phyloP scores from a whole-genome alignment of 2,329 filamentous ascomycete genomes.

The Ophiostoma novo-ulmi region DNA sequence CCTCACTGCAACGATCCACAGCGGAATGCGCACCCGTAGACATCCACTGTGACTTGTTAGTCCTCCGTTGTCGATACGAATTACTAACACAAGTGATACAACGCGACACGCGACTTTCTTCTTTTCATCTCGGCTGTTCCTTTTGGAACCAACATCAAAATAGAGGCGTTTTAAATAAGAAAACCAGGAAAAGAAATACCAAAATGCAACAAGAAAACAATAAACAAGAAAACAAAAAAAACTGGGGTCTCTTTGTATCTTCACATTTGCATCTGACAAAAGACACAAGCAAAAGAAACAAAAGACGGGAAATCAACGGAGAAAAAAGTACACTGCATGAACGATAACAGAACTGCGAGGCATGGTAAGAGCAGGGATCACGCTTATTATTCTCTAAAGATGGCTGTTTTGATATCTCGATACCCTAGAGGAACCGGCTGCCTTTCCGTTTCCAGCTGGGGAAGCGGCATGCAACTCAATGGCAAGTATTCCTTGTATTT shows the following conservation, averaged over 20 bases:
- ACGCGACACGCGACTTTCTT: background rate
- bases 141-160: slow-evolving; percentile 1
- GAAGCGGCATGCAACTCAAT: background rate
- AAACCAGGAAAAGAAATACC: background rate
- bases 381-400: background rate
- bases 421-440: background rate
- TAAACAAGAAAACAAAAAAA: background rate
- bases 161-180: background rate
- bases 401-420: background rate
- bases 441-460: background rate
- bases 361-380: background rate
- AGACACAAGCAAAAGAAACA: background rate
- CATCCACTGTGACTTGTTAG: background rate
- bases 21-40: background rate
- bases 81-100: background rate
- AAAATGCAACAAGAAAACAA: background rate
- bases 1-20: slow-evolving; percentile 3
- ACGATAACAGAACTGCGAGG: background rate
- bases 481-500: too few relatives aligned
- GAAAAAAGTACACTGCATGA: slow-evolving; percentile 7
- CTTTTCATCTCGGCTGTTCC: background rate
- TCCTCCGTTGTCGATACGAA: background rate
- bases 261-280: background rate
- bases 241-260: background rate
- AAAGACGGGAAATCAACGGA: background rate